Evolutionary conservation across 352 stramenopile genomes (phyloP).

Genomic region (Globisporangium yorkense): DNA sequence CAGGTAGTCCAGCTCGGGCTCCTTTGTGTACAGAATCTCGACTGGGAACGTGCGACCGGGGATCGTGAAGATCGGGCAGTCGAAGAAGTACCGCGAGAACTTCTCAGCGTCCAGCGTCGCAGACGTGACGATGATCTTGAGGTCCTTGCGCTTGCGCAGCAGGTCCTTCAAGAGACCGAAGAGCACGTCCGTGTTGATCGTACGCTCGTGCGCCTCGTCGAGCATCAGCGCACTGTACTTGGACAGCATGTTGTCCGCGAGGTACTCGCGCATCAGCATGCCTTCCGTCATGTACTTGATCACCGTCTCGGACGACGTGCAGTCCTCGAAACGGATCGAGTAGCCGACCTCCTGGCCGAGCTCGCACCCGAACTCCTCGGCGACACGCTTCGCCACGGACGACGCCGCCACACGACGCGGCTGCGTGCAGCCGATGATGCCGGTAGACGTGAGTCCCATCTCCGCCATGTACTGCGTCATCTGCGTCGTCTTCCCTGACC

Average conservation of each 20-base stretch:
- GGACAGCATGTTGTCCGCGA: slow-evolving; percentile 94
- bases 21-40: slow-evolving; percentile 98
- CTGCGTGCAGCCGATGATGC: slow-evolving; percentile 97
- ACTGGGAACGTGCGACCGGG: slow-evolving; percentile 97
- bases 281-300: slow-evolving; percentile 99
- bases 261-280: slow-evolving; percentile 99
- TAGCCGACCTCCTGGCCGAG: slow-evolving; percentile 93
- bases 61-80: slow-evolving; percentile 98
- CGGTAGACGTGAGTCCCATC: slow-evolving; percentile 94
- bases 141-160: slow-evolving; percentile 74
- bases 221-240: slow-evolving; percentile 96
- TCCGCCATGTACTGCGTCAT: slow-evolving; percentile 99
- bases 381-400: slow-evolving; percentile 96
- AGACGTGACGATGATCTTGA: slow-evolving; percentile 90
- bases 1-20: slow-evolving; percentile 97
- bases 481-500: slow-evolving; percentile 98
- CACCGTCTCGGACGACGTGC: slow-evolving; percentile 88
- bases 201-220: slow-evolving; percentile 98
- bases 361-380: slow-evolving; percentile 94
- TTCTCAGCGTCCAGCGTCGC: slow-evolving; percentile 98
- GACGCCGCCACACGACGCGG: slow-evolving; percentile 97
- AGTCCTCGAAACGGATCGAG: slow-evolving; percentile 88
- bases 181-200: slow-evolving; percentile 98
- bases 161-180: slow-evolving; percentile 95
- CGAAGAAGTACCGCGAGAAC: slow-evolving; percentile 97